Evolutionary conservation across 2,329 filamentous ascomycete genomes (phyloP).

Genomic region (Nannizziopsis barbatae): DNA sequence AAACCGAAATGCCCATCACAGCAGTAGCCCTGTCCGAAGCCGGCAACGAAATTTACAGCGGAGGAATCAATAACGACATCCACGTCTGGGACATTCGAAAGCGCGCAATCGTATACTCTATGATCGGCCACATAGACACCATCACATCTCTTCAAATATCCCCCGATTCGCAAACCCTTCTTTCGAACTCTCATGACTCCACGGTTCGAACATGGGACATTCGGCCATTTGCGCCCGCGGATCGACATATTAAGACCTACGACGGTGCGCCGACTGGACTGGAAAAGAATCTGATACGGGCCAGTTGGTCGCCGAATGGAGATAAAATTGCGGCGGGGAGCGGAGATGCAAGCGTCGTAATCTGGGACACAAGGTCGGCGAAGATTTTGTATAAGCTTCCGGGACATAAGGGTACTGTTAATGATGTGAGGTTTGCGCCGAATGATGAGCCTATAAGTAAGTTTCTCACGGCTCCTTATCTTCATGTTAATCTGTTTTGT

Average conservation of each 20-base stretch:
- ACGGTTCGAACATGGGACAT: constrained; percentile 95
- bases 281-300: constrained; percentile 83
- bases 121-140: constrained; percentile 84
- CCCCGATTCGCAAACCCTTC: constrained; percentile 76
- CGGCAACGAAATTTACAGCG: constrained; percentile 88
- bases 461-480: constrained; percentile 30
- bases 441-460: constrained; percentile 75
- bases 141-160: constrained; percentile 85
- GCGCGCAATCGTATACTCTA: constrained; percentile 73
- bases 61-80: constrained; percentile 94
- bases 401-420: constrained; percentile 89
- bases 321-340: constrained; percentile 81
- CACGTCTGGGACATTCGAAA: constrained; percentile 95
- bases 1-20: constrained; percentile 86
- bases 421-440: constrained; percentile 84
- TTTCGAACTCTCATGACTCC: constrained; percentile 89
- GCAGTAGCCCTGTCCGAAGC: constrained; percentile 85
- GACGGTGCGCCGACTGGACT: constrained; percentile 80
- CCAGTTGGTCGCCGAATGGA: constrained; percentile 79
- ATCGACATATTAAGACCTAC: constrained; percentile 75
- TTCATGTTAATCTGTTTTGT: background rate
- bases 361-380: constrained; percentile 81
- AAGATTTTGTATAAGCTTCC: constrained; percentile 91
- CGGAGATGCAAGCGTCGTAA: constrained; percentile 77
- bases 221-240: constrained; percentile 79